phyloP scores from a whole-genome alignment of 1,284 basidiomycete species.

The Cutaneotrichosporon sp. region DNA sequence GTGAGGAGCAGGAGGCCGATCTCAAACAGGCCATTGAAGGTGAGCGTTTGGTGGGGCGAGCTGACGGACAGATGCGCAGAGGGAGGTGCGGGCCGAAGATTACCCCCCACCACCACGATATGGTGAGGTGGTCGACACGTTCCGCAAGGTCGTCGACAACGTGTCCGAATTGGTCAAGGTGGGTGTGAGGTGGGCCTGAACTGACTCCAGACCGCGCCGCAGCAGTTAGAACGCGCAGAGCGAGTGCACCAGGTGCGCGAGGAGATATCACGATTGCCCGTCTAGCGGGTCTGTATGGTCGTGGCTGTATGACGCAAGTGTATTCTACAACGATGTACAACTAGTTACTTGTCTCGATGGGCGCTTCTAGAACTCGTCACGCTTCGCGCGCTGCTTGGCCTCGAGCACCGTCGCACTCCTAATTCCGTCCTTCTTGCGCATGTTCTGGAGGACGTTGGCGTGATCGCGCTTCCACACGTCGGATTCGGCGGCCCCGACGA shows the following conservation, averaged over 20 bases:
- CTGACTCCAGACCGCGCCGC: conserved; percentile 38
- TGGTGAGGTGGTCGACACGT: conserved; percentile 38
- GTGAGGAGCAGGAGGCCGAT: conserved; percentile 31
- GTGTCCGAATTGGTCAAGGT: conserved; percentile 42
- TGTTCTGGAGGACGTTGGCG: conserved; percentile 20
- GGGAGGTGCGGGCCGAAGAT: conserved; percentile 20
- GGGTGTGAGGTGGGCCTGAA: conserved; percentile 16
- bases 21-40: not conserved
- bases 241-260: conserved; percentile 50
- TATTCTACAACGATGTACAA: conserved; percentile 6
- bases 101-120: conserved; percentile 40
- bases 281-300: not conserved
- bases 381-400: conserved; percentile 39
- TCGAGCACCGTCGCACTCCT: conserved; percentile 36
- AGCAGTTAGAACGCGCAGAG: conserved; percentile 46
- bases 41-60: not conserved
- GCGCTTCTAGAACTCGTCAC: conserved; percentile 35
- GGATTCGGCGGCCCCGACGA: conserved; percentile 7
- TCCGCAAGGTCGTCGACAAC: conserved; percentile 35
- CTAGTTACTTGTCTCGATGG: not conserved
- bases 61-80: conserved; percentile 8
- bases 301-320: not conserved
- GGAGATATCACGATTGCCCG: conserved; percentile 33
- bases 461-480: conserved; percentile 22
- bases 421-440: conserved; percentile 36